Evolutionary conservation across 768 basidiomycete species (phyloP), one percentile per base, ranked within the genome.

Genomic region (Leccinum aurantiacum): DNA sequence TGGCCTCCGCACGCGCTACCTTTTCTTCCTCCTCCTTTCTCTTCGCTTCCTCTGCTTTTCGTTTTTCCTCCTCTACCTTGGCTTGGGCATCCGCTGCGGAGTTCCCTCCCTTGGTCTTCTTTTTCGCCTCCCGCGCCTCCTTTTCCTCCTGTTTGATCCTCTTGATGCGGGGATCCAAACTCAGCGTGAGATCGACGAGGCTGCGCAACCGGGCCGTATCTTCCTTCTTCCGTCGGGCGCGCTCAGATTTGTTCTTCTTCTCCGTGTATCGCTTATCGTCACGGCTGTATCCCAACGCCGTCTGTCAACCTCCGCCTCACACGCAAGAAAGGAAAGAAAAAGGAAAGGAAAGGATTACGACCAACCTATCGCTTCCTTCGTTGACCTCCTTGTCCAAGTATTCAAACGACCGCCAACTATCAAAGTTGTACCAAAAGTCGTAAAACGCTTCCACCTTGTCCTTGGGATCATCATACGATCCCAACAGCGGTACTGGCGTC

Each of bases 361-460:
- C 87, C 64, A 55, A 94, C 93, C 83, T 92, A 73, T 98, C 96
- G 63, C 91, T 93, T 11, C 96, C 96, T 77, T 99, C 96, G 74
- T 98, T 96, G 59, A 93, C 90, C 75, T 99, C 96, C 82, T 99
- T 98, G 79, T 99, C 96, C 65, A 90, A 79, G 82, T 94, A 98
- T 77, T 99, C 96, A 73, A 98, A 99, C 74, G 89, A 92, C 68
- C 96, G 82, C 96, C 96, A 99, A 65, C 90, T 92, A 75, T 98
- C 96, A 76, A 99, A 96, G 82, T 95, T 96, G 82, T 99, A 98
- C 94, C 95, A 99, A 76, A 96, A 97, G 75, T 98, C 91, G 80
- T 99, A 99, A 82, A 99, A 98, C 6, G 77, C 82, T 73, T 96
- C 92, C 56, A 98, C 95, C 58, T 85, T 84, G 64, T 84, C 83